phyloP scores from a whole-genome alignment of 352 stramenopile genomes.

The Globisporangium cylindrosporum region DNA sequence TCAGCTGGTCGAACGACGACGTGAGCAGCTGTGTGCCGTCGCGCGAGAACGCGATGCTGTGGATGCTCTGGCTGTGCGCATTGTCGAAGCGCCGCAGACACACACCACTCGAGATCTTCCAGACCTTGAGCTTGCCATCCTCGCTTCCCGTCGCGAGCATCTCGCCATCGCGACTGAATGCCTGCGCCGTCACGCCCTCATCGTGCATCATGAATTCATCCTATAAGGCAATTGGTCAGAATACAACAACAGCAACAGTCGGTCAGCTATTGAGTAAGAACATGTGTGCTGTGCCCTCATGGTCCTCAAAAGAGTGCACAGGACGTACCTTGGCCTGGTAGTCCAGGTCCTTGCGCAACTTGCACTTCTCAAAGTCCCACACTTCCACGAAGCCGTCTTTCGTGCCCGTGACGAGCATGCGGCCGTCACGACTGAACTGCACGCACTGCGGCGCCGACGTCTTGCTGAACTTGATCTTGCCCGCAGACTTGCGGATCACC shows the following conservation, averaged over 20 bases:
- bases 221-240: constrained; percentile 13
- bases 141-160: constrained; percentile 87
- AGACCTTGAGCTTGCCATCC: constrained; percentile 90
- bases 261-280: background rate
- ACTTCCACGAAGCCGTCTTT: constrained; percentile 95
- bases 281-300: background rate
- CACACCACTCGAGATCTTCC: constrained; percentile 88
- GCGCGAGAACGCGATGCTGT: constrained; percentile 87
- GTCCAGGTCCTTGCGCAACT: constrained; percentile 88
- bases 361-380: constrained; percentile 91
- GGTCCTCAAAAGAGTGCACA: background rate
- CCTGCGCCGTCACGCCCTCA: constrained; percentile 79
- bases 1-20: constrained; percentile 84
- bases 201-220: constrained; percentile 94
- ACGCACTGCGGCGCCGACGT: constrained; percentile 77
- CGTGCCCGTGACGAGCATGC: constrained; percentile 89
- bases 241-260: background rate
- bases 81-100: constrained; percentile 89
- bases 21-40: constrained; percentile 91
- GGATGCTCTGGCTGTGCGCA: constrained; percentile 77
- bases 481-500: constrained; percentile 53
- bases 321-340: constrained; percentile 85
- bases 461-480: constrained; percentile 90
- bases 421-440: constrained; percentile 87
- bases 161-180: constrained; percentile 84